Conservation (phyloP, 495 filamentous ascomycete genomes). For the Trichoderma gamsii region DNA sequence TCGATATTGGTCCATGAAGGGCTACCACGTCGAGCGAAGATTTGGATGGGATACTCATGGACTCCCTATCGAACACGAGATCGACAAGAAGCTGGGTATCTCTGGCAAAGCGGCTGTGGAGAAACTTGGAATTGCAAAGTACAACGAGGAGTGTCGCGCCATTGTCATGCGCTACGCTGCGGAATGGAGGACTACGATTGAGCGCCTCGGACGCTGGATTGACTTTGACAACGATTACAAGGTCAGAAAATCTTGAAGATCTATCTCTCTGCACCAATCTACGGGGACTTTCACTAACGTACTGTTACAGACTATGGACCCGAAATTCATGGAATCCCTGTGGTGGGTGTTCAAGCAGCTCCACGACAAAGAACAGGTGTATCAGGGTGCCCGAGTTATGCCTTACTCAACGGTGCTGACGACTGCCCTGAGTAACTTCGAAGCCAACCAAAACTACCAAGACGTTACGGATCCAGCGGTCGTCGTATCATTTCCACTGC, state of each 20-base stretch:
- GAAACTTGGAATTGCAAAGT: conserved; percentile 79
- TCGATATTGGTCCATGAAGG: conserved; percentile 97
- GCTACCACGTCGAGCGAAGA: conserved; percentile 70
- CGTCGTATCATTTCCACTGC: conserved; percentile 79
- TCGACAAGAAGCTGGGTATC: conserved; percentile 93
- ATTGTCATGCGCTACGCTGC: conserved; percentile 91
- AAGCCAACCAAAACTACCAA: conserved; percentile 91
- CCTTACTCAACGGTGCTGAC: conserved; percentile 89
- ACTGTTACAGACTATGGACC: conserved; percentile 70
- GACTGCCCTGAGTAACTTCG: conserved; percentile 88
- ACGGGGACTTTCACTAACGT: conserved; percentile 16
- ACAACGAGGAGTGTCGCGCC: conserved; percentile 86
- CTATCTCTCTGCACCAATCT: neutral
- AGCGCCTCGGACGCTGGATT: conserved; percentile 90
- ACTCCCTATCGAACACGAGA: conserved; percentile 93
- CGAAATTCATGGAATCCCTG: conserved; percentile 88
- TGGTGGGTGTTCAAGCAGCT: conserved; percentile 98
- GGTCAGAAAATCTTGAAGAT: conserved; percentile 34
- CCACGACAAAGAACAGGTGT: conserved; percentile 81
- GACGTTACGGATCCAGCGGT: conserved; percentile 90
- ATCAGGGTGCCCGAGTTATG: conserved; percentile 87
- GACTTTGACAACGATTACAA: conserved; percentile 99
- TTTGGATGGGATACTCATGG: conserved; percentile 90
- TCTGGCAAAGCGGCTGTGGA: conserved; percentile 83
- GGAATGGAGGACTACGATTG: conserved; percentile 88